Evolutionary conservation across 2,329 filamentous ascomycete genomes (phyloP).

Genomic region (Cadophora luteo-olivacea): DNA sequence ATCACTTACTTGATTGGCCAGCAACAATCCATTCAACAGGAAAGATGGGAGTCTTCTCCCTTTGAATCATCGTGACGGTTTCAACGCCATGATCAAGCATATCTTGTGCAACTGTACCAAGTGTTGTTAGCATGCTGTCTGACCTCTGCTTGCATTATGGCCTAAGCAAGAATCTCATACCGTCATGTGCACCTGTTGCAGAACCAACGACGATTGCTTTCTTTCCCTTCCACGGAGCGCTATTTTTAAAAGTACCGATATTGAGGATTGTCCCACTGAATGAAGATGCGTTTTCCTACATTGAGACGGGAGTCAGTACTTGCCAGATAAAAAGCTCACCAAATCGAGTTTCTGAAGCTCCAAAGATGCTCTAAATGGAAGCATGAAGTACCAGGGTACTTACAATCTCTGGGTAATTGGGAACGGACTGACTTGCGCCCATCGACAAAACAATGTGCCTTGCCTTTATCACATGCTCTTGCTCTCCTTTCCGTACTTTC

Average conservation of each 20-base stretch:
- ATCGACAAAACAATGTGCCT: slow-evolving; percentile 54
- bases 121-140: neutral
- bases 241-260: slow-evolving; percentile 25
- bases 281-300: slow-evolving; percentile 50
- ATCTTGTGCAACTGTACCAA: slow-evolving; percentile 63
- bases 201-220: slow-evolving; percentile 69
- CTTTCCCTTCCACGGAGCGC: slow-evolving; percentile 53
- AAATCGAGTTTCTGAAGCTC: neutral
- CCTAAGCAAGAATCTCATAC: neutral
- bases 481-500: slow-evolving; percentile 49
- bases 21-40: slow-evolving; percentile 22
- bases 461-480: slow-evolving; percentile 46
- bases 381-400: neutral
- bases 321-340: neutral
- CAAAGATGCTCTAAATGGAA: neutral
- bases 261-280: slow-evolving; percentile 21
- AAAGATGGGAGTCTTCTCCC: slow-evolving; percentile 42
- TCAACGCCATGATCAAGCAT: slow-evolving; percentile 63
- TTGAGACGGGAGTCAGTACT: neutral
- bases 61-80: slow-evolving; percentile 54
- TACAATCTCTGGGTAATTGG: slow-evolving; percentile 63
- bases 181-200: slow-evolving; percentile 70
- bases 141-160: neutral
- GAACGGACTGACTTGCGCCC: slow-evolving; percentile 61
- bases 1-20: slow-evolving; percentile 15